Conservation (phyloP, 2,329 filamentous ascomycete species). For the Talaromyces pinophilus region DNA sequence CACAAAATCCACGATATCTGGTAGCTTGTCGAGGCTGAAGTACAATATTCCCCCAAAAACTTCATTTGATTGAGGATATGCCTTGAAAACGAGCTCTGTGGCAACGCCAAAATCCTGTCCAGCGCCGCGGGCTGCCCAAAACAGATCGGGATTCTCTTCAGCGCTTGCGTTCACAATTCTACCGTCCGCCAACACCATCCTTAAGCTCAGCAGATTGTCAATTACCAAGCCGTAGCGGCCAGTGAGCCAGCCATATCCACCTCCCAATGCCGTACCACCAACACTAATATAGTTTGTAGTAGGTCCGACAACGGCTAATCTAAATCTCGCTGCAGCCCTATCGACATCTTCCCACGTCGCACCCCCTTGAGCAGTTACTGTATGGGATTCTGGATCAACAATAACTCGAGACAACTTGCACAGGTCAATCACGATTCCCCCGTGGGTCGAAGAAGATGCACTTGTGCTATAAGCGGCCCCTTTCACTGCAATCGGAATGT, state of each 20-base stretch:
- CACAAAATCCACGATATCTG: slow-evolving; percentile 61
- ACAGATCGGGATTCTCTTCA: slow-evolving; percentile 40
- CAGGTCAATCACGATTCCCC: slow-evolving; percentile 61
- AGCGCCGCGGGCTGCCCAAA: slow-evolving; percentile 46
- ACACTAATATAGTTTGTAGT: slow-evolving; percentile 39
- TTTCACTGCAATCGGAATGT: slow-evolving; percentile 33
- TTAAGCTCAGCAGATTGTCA: slow-evolving; percentile 51
- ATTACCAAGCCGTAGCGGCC: slow-evolving; percentile 54
- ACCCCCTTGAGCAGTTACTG: slow-evolving; percentile 56
- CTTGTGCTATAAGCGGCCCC: slow-evolving; percentile 52
- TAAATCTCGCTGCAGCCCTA: slow-evolving; percentile 51
- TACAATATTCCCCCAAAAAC: slow-evolving; percentile 61
- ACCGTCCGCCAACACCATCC: slow-evolving; percentile 50
- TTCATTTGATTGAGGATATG: slow-evolving; percentile 37
- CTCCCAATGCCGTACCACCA: slow-evolving; percentile 44
- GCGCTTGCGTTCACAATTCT: slow-evolving; percentile 34
- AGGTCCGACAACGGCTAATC: slow-evolving; percentile 48
- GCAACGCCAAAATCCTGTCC: slow-evolving; percentile 48
- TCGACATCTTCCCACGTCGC: slow-evolving; percentile 60
- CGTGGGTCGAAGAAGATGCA: slow-evolving; percentile 55
- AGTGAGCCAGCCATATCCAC: slow-evolving; percentile 43
- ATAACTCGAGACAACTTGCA: slow-evolving; percentile 53
- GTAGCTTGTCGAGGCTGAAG: slow-evolving; percentile 46
- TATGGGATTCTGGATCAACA: slow-evolving; percentile 50
- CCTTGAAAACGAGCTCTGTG: slow-evolving; percentile 26